A percentile compares a stretch with the other conserved stretches of the same genome.
phyloP scores from a whole-genome alignment of 495 filamentous ascomycete genomes.

The Pseudoneurospora amorphoporcata region DNA sequence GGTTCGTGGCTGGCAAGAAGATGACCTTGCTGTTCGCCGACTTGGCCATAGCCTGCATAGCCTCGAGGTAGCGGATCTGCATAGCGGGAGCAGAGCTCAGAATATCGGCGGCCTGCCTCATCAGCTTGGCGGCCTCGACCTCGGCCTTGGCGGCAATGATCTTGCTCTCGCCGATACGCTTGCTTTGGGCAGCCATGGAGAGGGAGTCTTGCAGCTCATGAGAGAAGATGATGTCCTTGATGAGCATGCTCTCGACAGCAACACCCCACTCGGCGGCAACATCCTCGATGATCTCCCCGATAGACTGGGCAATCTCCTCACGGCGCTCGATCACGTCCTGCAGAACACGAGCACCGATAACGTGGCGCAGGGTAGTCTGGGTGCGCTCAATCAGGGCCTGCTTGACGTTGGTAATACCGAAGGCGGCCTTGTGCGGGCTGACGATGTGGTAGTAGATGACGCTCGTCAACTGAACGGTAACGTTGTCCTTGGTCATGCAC shows the following conservation, averaged over 20 bases:
- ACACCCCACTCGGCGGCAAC: constrained; percentile 93
- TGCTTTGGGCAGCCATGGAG: constrained; percentile 99
- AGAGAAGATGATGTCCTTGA: constrained; percentile 99
- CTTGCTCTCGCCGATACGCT: constrained; percentile 97
- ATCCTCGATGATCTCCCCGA: constrained; percentile 95
- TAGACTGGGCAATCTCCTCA: constrained; percentile 89
- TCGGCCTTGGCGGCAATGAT: constrained; percentile 95
- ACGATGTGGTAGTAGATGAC: constrained; percentile 99
- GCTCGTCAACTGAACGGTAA: constrained; percentile 82
- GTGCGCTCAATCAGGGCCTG: constrained; percentile 95
- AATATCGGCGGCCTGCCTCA: constrained; percentile 97
- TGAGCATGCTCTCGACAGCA: constrained; percentile 93
- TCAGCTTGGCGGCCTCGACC: constrained; percentile 93
- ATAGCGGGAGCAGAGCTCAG: constrained; percentile 87
- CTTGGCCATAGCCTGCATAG: constrained; percentile 99
- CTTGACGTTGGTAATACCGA: constrained; percentile 89
- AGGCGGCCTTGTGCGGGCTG: constrained; percentile 92
- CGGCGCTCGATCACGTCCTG: constrained; percentile 99
- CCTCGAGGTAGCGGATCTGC: constrained; percentile 97
- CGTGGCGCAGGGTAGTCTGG: constrained; percentile 94
- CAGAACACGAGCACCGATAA: constrained; percentile 89
- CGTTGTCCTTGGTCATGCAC: constrained; percentile 99
- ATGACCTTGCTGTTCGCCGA: constrained; percentile 92
- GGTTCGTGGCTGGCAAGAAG: constrained; percentile 65
- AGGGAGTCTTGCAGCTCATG: constrained; percentile 94